These are phyloP conservation scores for Bolboschoenus planiculmis DNA, from an alignment of 176 grass and related monocot genomes.

Conservation along the genomic window DNA sequence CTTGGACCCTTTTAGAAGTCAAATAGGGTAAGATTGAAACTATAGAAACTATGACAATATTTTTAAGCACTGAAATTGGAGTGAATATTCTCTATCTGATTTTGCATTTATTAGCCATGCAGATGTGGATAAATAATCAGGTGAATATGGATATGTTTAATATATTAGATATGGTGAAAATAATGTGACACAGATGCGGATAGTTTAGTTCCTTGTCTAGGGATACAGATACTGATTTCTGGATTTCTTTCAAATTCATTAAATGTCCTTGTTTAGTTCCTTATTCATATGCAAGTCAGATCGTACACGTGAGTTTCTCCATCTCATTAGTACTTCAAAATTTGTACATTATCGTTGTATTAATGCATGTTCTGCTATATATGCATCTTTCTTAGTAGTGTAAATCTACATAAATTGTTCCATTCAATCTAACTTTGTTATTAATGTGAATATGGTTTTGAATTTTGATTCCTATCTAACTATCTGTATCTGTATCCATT, in stretches of 20 bases:
- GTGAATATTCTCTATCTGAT: background rate
- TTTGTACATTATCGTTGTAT: background rate
- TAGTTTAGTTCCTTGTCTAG: background rate
- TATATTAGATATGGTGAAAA: background rate
- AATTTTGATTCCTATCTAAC: background rate
- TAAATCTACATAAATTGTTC: background rate
- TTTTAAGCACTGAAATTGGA: background rate
- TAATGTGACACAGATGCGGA: background rate
- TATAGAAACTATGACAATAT: background rate
- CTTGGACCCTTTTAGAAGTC: background rate
- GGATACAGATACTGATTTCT: background rate
- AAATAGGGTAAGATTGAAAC: background rate
- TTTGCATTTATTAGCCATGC: background rate
- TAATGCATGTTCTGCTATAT: background rate
- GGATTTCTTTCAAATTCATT: background rate
- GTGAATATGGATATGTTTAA: background rate
- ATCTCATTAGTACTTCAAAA: background rate
- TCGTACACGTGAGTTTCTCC: background rate
- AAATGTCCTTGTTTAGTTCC: background rate
- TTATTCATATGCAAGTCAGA: background rate
- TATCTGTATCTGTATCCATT: background rate
- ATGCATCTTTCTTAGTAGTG: too few relatives aligned
- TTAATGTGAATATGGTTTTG: background rate
- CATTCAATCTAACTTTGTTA: background rate
- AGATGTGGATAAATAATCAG: background rate